These are phyloP conservation scores for Aspergillus caelatus DNA, from an alignment of 2,329 filamentous ascomycete genomes.

Conservation along the genomic window DNA sequence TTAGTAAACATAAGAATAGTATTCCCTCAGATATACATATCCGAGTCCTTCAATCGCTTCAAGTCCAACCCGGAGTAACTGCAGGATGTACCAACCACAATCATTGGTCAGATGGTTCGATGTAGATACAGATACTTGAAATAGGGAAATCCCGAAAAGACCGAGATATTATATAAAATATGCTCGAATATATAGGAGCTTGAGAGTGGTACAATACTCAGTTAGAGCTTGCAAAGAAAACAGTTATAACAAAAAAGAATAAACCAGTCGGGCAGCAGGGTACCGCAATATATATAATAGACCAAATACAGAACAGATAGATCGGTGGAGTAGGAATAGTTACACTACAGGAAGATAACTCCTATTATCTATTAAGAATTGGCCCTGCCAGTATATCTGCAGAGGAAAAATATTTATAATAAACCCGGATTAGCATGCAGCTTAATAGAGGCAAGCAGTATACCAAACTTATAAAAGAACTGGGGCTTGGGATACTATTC, in stretches of 20 bases:
- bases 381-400: too few species aligned
- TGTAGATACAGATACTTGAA: slow-evolving; percentile 20
- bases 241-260: slow-evolving; percentile 15
- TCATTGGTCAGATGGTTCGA: slow-evolving; percentile 20
- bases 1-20: slow-evolving; percentile 5
- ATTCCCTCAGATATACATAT: slow-evolving; percentile 1
- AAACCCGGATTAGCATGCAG: slow-evolving; percentile 7
- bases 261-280: slow-evolving; percentile 10
- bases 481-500: too few species aligned
- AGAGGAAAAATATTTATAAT: too few species aligned
- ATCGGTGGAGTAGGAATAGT: slow-evolving; percentile 8
- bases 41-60: slow-evolving; percentile 6
- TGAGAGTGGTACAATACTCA: slow-evolving; percentile 20
- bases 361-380: too few species aligned
- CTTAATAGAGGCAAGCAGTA: too few species aligned
- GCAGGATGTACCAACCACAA: background rate
- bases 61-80: background rate
- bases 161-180: slow-evolving; percentile 15
- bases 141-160: slow-evolving; percentile 9
- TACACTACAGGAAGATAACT: background rate
- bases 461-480: too few species aligned
- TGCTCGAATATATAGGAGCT: slow-evolving; percentile 23
- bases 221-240: slow-evolving; percentile 12
- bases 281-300: slow-evolving; percentile 12
- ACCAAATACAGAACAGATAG: slow-evolving; percentile 12